Evolutionary conservation across 257 asterid genomes (phyloP), one percentile per base, ranked within the genome.

Genomic region (Marsdenia floribunda): DNA sequence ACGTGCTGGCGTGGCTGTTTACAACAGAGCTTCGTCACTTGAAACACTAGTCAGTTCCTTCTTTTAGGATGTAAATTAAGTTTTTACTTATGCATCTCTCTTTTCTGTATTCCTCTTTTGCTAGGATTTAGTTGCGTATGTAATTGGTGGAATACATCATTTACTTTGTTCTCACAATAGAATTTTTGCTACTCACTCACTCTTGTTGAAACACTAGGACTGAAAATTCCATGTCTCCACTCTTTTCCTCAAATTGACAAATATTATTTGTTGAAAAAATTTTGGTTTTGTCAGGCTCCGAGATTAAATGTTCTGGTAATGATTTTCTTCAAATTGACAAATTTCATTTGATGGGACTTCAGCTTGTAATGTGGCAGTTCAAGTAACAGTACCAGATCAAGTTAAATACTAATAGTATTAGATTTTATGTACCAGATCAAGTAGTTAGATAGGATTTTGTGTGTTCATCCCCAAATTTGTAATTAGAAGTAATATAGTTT

Each of bases 1-100:
- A 83, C 97, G 97, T 75, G 99, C 97, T 63, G 99, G 99, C 58
- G 87, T 84, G 58, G 99, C 99, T 80, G 96, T 92, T 79, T 94
- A 94, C 85, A 94, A 90, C 79, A 86, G 97, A 78, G 99, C 99
- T 66, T 92, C 99, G 68, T 94, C 97, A 61, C 85, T 94, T 59
- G 99, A 94, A 85, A 90, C 99, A 71, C 95, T 94, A 47, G 99
- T 92, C 67, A 87, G 88, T 82, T 79, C 59, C 75, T 82, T 81
- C 42, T 46, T 53, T 78, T 44, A 55, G 59, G 29, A 11, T 71
- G 42, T 46, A 54, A 35, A 49, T 33, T 50, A 64, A 24, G 29
- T 47, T 46, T 67, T 16, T 16, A 35, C 19, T 63, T 22, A 63
- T 26, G 15, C 54, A 37, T 72, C 19, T 38, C n/a, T 38, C 6